Base-by-base conservation (phyloP, 805 yeast genomes). In the Diddensiella caesifluorescens region DNA sequence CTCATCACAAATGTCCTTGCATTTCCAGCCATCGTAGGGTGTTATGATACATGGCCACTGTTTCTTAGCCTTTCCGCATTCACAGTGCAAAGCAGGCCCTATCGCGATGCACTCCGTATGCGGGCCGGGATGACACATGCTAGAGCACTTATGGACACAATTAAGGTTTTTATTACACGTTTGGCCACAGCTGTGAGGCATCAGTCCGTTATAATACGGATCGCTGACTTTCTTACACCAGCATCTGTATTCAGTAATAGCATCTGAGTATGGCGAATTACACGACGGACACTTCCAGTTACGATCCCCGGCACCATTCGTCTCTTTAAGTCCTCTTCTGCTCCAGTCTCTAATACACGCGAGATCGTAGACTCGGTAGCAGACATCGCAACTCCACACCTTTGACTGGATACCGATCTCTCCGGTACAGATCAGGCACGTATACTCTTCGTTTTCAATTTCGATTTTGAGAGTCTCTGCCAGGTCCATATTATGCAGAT, bases 341-440 rank as follows among this genome's bases (percentile, higher is more conserved):
- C 95, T 90, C 98, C 98, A 92, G 50, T 81, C 86, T 38, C 74
- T 65, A 34, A 88, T 82, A 65, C 98, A 90, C 10, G 77, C 79
- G 34, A 87, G 67, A 58, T 90, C 96, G 57, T 86, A 90, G 1
- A 83, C 95, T 45, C 97, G 68, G 56, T 65, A 82, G 59, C 98
- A 90, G 21, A 70, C 66, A 5, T 63, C 60, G 59, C 98, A 90
- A 4, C 87, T 73, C 92, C 95, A 92, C 41, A 88, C 69, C 35
- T 70, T 64, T 18, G 88, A 78, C 9, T 68, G 63, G 3, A 75
- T 69, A 39, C 79, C 85, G 46, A 90, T 72, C 49, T 86, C 90
- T 27, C 83, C 80, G 0, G 95, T 84, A 62, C 98, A 90, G 9
- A 90, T 86, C 59, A 90, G 69, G 63, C 98, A 90, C 1, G 77